These are phyloP conservation scores for Endotrypanum monterogeii DNA, from an alignment of 208 protist species.

Conservation along the genomic window DNA sequence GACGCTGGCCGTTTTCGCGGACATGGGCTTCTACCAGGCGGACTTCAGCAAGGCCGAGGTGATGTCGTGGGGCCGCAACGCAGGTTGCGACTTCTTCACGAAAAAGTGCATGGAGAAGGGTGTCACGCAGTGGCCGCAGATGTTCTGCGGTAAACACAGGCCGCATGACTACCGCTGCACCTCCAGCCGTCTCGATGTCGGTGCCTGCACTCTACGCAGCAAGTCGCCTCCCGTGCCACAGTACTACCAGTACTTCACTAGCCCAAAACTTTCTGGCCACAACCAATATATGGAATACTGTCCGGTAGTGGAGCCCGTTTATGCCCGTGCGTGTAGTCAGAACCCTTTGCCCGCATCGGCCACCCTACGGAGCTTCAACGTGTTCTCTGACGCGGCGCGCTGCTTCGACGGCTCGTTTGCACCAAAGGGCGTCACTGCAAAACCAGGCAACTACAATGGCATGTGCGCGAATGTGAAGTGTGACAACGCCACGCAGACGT, in stretches of 20 bases:
- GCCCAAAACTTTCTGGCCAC: conserved; percentile 16
- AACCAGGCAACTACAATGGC: background rate
- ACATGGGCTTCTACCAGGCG: conserved; percentile 77
- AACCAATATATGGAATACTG: conserved; percentile 54
- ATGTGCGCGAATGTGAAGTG: background rate
- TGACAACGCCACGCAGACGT: background rate
- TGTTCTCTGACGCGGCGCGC: conserved; percentile 2
- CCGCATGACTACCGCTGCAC: conserved; percentile 2
- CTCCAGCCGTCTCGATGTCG: conserved; percentile 3
- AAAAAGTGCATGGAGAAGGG: conserved; percentile 44
- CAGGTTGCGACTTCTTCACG: conserved; percentile 57
- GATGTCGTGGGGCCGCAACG: conserved; percentile 71
- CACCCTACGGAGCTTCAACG: conserved; percentile 17
- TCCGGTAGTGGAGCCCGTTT: conserved; percentile 3
- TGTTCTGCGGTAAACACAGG: conserved; percentile 66
- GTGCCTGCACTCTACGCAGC: conserved; percentile 25
- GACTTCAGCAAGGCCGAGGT: conserved; percentile 59
- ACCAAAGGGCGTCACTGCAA: background rate
- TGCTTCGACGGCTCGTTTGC: background rate
- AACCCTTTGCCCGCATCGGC: conserved; percentile 4
- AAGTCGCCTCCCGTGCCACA: conserved; percentile 4
- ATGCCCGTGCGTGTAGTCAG: background rate
- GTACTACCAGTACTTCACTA: conserved; percentile 58
- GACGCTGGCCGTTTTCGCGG: conserved; percentile 83
- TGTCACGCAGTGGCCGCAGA: conserved; percentile 38